A percentile compares a stretch with the other conserved stretches of the same genome.
Evolutionary conservation across 1,139 yeast species (phyloP).

Genomic region (Geotrichum klebahnii): DNA sequence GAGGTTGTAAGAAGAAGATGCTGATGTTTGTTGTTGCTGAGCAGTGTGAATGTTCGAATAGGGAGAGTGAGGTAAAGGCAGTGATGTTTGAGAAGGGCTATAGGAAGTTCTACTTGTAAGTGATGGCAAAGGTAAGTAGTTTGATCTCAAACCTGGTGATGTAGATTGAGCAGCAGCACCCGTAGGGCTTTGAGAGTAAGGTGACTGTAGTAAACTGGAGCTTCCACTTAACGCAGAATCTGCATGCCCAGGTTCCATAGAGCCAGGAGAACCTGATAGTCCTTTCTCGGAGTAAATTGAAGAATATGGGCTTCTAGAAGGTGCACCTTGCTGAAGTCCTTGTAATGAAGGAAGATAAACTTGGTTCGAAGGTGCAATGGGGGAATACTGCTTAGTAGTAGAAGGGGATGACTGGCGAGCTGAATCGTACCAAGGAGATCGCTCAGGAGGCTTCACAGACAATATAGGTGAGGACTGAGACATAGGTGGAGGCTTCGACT

Average conservation of each 20-base stretch:
- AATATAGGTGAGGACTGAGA: neutral
- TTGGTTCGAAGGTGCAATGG: slow-evolving; percentile 5
- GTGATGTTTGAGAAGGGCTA: neutral
- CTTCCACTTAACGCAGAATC: no score
- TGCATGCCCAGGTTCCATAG: neutral
- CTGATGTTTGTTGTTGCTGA: slow-evolving; percentile 15
- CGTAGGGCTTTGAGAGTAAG: slow-evolving; percentile 1
- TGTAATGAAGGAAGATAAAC: slow-evolving; percentile 16
- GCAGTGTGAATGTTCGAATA: neutral
- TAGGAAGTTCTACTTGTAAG: neutral
- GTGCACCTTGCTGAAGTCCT: slow-evolving; percentile 1
- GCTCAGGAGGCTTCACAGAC: neutral
- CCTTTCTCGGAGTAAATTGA: neutral
- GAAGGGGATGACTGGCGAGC: slow-evolving; percentile 12
- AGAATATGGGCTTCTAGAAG: slow-evolving; percentile 7
- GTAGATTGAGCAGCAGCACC: neutral
- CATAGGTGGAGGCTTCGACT: slow-evolving; percentile 1
- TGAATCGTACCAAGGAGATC: slow-evolving; percentile 10
- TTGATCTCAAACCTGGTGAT: slow-evolving; percentile 5
- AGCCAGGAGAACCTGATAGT: slow-evolving; percentile 2
- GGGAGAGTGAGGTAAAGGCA: slow-evolving; percentile 4
- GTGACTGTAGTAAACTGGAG: neutral
- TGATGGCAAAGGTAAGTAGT: slow-evolving; percentile 14
- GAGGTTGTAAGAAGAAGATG: slow-evolving; percentile 16
- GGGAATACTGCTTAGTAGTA: slow-evolving; percentile 1